A percentile compares a stretch with the other conserved stretches of the same genome.
These are phyloP conservation scores for Nymphaea thermarum DNA, from an alignment of 164 flowering plant species.

Conservation along the genomic window DNA sequence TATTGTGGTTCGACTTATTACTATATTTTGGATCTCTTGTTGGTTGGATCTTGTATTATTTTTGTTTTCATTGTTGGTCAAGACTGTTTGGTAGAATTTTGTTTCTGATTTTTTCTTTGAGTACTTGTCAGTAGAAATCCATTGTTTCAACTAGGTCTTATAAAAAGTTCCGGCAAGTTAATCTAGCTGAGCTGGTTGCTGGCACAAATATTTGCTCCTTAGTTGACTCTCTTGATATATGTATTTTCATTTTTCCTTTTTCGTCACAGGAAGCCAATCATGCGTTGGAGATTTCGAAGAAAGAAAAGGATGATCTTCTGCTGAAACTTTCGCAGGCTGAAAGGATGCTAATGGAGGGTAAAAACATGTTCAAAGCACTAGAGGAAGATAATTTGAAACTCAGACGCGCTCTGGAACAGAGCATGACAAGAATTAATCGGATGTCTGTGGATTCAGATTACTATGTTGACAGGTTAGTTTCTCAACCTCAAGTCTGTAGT, in stretches of 20 bases:
- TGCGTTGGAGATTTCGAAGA: conserved; percentile 32
- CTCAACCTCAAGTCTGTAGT: neutral
- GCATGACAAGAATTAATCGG: conserved; percentile 93
- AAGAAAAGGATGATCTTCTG: conserved; percentile 60
- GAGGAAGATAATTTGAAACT: conserved; percentile 87
- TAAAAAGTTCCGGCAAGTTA: neutral
- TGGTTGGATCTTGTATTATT: too few species aligned
- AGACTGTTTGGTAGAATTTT: too few species aligned
- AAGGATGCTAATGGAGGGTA: conserved; percentile 45
- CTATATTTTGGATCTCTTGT: too few species aligned
- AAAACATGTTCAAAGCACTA: conserved; percentile 45
- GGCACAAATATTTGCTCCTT: neutral
- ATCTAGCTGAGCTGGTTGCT: neutral
- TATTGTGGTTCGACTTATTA: too few species aligned
- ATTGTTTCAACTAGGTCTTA: neutral
- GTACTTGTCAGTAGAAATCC: neutral
- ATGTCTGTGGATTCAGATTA: conserved; percentile 97
- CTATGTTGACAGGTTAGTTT: conserved; percentile 81
- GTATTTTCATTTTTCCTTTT: neutral
- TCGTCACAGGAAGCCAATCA: conserved; percentile 52
- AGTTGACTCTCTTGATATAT: neutral
- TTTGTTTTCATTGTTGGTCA: too few species aligned
- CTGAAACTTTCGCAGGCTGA: conserved; percentile 57
- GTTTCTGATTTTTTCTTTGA: too few species aligned
- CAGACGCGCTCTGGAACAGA: conserved; percentile 89